phyloP scores from a whole-genome alignment of 805 yeast genomes.

The Suhomyces xylopsoci region DNA sequence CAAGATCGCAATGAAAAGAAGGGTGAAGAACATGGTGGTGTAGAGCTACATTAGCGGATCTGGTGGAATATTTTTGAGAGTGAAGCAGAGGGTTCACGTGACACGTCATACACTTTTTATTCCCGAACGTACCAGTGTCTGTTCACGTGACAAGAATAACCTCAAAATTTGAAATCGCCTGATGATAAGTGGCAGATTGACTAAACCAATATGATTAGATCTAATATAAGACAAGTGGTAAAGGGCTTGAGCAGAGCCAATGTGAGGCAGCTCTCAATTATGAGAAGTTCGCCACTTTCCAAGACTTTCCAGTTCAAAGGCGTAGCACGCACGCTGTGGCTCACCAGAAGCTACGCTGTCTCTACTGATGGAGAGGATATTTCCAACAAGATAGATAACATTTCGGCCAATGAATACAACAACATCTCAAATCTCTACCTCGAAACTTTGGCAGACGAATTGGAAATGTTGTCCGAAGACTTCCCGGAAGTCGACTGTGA shows the following conservation, averaged over 20 bases:
- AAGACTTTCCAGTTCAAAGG: neutral
- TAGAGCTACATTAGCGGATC: neutral
- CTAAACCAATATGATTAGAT: neutral
- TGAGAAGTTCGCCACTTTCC: neutral
- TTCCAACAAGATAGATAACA: conserved; percentile 48
- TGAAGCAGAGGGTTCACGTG: neutral
- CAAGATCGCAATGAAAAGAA: conserved; percentile 39
- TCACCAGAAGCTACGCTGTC: conserved; percentile 13
- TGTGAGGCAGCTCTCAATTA: neutral
- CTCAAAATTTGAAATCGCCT: neutral
- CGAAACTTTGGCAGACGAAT: conserved; percentile 61
- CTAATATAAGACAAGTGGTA: neutral
- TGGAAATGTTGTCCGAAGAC: conserved; percentile 65
- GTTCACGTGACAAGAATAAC: neutral
- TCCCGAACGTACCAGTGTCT: neutral
- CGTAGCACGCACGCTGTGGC: neutral
- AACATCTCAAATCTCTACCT: conserved; percentile 61
- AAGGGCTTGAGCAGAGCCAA: neutral
- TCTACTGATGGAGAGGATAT: conserved; percentile 54
- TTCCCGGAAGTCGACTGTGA: conserved; percentile 70
- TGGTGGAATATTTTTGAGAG: neutral
- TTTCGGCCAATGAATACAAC: conserved; percentile 59
- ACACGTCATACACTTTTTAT: neutral
- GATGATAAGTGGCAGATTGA: neutral
- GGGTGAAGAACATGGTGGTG: conserved; percentile 32